Base-by-base conservation (phyloP, 2,329 filamentous ascomycete species). In the Pleurostoma richardsiae region DNA sequence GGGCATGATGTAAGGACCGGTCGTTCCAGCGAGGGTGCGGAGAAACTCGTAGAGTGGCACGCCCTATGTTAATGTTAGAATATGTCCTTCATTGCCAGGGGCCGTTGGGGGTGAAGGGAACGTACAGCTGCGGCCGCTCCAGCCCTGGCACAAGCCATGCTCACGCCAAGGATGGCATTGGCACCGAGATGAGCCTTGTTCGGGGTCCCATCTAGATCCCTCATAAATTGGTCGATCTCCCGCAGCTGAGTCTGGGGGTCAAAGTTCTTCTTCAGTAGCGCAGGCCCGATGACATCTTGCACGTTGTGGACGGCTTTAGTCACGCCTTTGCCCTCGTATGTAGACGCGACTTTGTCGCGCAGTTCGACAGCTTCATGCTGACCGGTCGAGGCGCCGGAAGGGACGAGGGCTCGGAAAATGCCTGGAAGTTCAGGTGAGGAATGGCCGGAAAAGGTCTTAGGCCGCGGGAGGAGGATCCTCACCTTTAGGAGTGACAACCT, bases 151-250 rank as follows among this genome's bases (percentile, higher is more conserved):
- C 79, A 72, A 43, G 78, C 77, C 73, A 81, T 79, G 62, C 72
- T 77, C 54, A 81, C 74, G 65, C 76, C 77, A 44, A 82, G 71
- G 55, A 81, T 81, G 54, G 78, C 77, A 61, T 82, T 82, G 53
- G 78, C 78, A 54, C 78, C 78, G 39, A 82, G 67, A 54, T 73
- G 74, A 54, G 69, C 73, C 74, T 82, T 82, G 70, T 80, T 79
- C 57, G 67, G 63, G 42, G 77, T 81, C 52, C 77, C 77, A 63
- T 80, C 77, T 51, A 81, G 69, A 61, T 70, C 64, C 59, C 70
- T 67, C 61, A 80, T 64, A 63, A 79, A 76, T 39, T 59, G 61
- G 55, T 80, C 77, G 44, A 80, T 73, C 42, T 71, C 70, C 51
- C 66, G 70, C 59, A 77, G 74, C 60, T 79, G 73, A 63, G 71